Conservation (phyloP, 1,284 basidiomycete species). For the Sporisorium iseilematis-ciliati region DNA sequence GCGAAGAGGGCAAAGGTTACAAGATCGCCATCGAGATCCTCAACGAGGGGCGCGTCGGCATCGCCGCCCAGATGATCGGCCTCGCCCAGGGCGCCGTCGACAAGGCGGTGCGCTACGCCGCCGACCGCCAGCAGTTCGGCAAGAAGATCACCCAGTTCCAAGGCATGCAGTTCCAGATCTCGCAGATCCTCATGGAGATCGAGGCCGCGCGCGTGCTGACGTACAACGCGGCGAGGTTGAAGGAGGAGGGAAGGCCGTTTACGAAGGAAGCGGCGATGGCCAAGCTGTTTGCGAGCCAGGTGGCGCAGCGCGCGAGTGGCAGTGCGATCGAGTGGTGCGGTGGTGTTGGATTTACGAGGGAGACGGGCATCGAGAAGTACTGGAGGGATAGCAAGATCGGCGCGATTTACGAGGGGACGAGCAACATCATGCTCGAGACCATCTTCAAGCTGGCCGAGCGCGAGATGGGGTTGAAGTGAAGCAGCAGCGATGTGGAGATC, state of each 20-base stretch:
- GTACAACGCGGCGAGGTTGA: constrained; percentile 93
- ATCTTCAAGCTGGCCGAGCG: constrained; percentile 78
- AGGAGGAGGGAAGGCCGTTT: constrained; percentile 93
- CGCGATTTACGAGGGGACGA: constrained; percentile 90
- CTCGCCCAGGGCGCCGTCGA: constrained; percentile 97
- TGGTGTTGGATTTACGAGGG: constrained; percentile 87
- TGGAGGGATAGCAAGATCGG: constrained; percentile 82
- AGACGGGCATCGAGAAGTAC: constrained; percentile 87
- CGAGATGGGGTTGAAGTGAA: constrained; percentile 62
- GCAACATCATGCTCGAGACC: constrained; percentile 88
- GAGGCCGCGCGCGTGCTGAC: constrained; percentile 92
- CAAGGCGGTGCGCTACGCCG: constrained; percentile 91
- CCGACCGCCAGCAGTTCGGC: constrained; percentile 92
- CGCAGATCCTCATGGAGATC: constrained; percentile 84
- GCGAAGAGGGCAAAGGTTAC: constrained; percentile 93
- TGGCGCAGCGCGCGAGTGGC: constrained; percentile 89
- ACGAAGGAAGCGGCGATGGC: constrained; percentile 97
- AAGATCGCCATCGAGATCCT: constrained; percentile 96
- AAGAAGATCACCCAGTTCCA: constrained; percentile 87
- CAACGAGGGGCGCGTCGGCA: constrained; percentile 97
- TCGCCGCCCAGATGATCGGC: constrained; percentile 86
- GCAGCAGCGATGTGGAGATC: background rate
- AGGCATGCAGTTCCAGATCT: constrained; percentile 95
- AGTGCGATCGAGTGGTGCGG: constrained; percentile 96
- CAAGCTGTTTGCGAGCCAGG: constrained; percentile 82